Evolutionary conservation across 768 basidiomycete species (phyloP).

Genomic region (Rhodocollybia butyracea): DNA sequence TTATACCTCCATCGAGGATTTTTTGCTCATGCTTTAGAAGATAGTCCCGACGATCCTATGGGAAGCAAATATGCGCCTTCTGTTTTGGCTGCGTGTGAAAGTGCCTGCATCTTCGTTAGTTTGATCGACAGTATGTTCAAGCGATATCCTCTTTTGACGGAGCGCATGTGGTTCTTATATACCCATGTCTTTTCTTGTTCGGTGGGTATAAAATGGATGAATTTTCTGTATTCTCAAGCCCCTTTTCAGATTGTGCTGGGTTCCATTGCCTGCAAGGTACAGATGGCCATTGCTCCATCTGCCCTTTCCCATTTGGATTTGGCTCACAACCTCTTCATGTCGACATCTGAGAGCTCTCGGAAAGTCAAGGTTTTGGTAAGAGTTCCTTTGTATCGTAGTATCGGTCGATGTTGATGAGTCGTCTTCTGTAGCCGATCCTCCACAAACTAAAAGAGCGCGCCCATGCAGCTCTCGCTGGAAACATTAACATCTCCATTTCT

Average conservation of each 20-base stretch:
- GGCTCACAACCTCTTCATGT: constrained; percentile 53
- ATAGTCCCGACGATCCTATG: constrained; percentile 60
- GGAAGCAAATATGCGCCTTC: constrained; percentile 68
- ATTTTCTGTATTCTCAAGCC: constrained; percentile 6
- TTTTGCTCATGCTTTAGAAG: constrained; percentile 68
- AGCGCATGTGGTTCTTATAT: constrained; percentile 71
- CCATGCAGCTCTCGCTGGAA: constrained; percentile 34
- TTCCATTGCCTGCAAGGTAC: constrained; percentile 62
- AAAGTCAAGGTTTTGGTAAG: constrained; percentile 59
- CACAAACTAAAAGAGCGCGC: constrained; percentile 55
- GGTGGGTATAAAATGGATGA: constrained; percentile 32
- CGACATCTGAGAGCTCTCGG: constrained; percentile 48
- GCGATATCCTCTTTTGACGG: constrained; percentile 62
- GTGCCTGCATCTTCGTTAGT: constrained; percentile 66
- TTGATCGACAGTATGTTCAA: constrained; percentile 62
- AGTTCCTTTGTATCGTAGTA: constrained; percentile 10
- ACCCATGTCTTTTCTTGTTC: constrained; percentile 73
- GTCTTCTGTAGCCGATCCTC: constrained; percentile 53
- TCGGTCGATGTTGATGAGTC: background rate
- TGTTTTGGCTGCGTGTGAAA: constrained; percentile 66
- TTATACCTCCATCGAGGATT: constrained; percentile 77
- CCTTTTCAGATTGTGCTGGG: constrained; percentile 59
- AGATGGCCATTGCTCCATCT: constrained; percentile 62
- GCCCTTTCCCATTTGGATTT: constrained; percentile 65
- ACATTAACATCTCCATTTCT: background rate